Conservation (phyloP, 805 yeast genomes). For the Tetrapisispora fleetii region DNA sequence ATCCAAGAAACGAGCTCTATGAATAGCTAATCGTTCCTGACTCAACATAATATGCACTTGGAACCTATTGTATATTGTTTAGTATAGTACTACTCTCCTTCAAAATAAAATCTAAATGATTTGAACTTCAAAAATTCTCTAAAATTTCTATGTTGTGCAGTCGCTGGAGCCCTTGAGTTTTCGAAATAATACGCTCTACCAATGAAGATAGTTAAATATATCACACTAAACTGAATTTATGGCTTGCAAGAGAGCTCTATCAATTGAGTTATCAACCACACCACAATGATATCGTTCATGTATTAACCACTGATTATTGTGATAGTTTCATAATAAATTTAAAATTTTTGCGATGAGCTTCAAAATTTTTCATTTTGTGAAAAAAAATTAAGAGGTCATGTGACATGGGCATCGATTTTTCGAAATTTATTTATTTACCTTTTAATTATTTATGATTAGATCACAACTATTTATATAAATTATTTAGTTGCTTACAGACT, state of each 20-base stretch:
- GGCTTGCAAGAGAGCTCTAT: too few relatives aligned
- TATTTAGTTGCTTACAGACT: too few relatives aligned
- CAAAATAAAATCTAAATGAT: neutral
- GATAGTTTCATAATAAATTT: neutral
- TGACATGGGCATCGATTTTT: neutral
- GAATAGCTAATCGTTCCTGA: conserved; percentile 32
- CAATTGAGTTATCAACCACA: neutral
- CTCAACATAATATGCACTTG: neutral
- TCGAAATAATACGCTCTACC: too few relatives aligned
- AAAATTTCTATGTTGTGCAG: too few relatives aligned
- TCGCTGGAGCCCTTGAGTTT: neutral
- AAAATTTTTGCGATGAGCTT: conserved; percentile 1
- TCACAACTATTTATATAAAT: neutral
- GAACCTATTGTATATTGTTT: neutral
- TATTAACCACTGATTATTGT: neutral
- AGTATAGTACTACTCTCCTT: too few relatives aligned
- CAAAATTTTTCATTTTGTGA: neutral
- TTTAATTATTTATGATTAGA: neutral
- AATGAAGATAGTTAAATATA: too few relatives aligned
- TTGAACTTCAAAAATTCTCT: too few relatives aligned
- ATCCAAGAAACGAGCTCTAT: conserved; percentile 87
- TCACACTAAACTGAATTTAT: too few relatives aligned
- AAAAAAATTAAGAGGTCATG: neutral
- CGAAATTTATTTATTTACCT: neutral
- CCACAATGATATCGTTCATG: neutral